Conservation (phyloP, 1,284 basidiomycete species). For the Schizophyllum commune region DNA sequence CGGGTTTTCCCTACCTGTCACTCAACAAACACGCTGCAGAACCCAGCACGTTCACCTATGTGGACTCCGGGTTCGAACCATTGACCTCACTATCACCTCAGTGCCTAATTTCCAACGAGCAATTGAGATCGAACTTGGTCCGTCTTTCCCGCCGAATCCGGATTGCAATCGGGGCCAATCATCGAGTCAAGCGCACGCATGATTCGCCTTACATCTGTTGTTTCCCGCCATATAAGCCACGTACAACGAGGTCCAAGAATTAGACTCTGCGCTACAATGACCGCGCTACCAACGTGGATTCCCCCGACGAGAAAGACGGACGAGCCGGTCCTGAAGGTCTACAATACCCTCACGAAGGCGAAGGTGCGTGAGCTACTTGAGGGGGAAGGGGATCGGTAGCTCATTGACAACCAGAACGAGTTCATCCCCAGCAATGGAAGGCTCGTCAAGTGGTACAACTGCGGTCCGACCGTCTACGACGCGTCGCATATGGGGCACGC, state of each 20-base stretch:
- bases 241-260: not conserved
- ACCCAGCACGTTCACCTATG: too few relatives aligned
- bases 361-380: slow-evolving; percentile 51
- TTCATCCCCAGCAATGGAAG: slow-evolving; percentile 78
- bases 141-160: too few relatives aligned
- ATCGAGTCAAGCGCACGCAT: not conserved
- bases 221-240: not conserved
- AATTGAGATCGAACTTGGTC: too few relatives aligned
- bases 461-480: slow-evolving; percentile 99
- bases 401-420: slow-evolving; percentile 46
- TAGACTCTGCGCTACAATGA: not conserved
- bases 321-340: slow-evolving; percentile 75
- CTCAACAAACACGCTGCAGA: too few relatives aligned
- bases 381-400: slow-evolving; percentile 15
- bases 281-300: not conserved
- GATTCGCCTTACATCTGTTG: not conserved
- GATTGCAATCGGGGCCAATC: not conserved
- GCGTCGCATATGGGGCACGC: slow-evolving; percentile 99
- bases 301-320: not conserved
- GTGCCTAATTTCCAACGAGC: too few relatives aligned
- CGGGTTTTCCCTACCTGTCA: too few relatives aligned
- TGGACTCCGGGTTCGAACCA: too few relatives aligned
- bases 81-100: too few relatives aligned
- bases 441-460: slow-evolving; percentile 98
- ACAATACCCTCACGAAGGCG: slow-evolving; percentile 89